Evolutionary conservation across 2,329 filamentous ascomycete species (phyloP).

Genomic region (Juglanconis oblonga): DNA sequence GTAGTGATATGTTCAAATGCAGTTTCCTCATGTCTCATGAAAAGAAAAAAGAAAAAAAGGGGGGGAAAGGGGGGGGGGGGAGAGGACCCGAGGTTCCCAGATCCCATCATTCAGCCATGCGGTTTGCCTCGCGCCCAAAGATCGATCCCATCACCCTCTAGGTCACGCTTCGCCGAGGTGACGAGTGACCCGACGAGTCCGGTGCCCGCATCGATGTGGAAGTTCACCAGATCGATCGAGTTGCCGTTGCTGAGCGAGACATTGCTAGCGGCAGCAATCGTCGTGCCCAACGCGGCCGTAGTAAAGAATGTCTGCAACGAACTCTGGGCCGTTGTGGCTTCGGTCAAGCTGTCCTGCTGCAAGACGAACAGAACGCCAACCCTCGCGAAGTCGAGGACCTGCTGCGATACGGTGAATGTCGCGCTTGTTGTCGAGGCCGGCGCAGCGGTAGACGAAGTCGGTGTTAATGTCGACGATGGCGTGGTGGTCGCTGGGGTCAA

Average conservation of each 20-base stretch:
- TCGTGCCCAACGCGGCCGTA: slow-evolving; percentile 29
- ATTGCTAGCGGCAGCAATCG: slow-evolving; percentile 32
- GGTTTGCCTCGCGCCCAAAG: not conserved
- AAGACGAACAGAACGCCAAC: slow-evolving; percentile 61
- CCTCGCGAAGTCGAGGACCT: slow-evolving; percentile 61
- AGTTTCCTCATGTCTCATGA: not conserved
- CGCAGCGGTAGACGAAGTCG: slow-evolving; percentile 24
- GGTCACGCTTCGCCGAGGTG: slow-evolving; percentile 7
- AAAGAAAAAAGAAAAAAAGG: not conserved
- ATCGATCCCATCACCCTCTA: not conserved
- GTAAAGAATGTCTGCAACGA: slow-evolving; percentile 55
- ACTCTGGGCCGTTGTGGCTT: slow-evolving; percentile 53
- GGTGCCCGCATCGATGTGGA: slow-evolving; percentile 38
- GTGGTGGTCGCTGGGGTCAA: slow-evolving; percentile 26
- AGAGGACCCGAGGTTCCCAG: no score
- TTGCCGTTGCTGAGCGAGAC: slow-evolving; percentile 36
- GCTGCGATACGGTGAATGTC: slow-evolving; percentile 50
- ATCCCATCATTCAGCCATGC: not conserved
- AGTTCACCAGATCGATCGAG: slow-evolving; percentile 49
- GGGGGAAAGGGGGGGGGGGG: no score
- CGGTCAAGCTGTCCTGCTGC: slow-evolving; percentile 48
- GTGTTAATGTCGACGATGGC: slow-evolving; percentile 19
- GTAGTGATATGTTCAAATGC: not conserved
- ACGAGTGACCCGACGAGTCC: slow-evolving; percentile 23
- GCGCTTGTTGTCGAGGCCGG: slow-evolving; percentile 26